These are phyloP conservation scores for Bassia scoparia DNA, from an alignment of 148 eudicot species.

Conservation along the genomic window DNA sequence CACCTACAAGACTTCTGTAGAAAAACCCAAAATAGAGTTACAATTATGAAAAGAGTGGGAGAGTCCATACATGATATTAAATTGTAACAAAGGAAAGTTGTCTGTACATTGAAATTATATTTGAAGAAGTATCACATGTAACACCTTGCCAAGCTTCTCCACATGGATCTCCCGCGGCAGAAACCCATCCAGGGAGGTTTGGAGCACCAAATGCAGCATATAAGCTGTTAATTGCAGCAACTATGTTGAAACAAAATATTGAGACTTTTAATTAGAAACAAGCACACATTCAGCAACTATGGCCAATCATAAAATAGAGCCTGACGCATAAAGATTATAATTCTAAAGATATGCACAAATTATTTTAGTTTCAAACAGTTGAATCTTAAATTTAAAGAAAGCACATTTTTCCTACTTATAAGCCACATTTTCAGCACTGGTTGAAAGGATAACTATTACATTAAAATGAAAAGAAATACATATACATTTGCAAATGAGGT, in stretches of 20 bases:
- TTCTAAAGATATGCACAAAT: neutral
- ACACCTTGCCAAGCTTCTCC: conserved; percentile 85
- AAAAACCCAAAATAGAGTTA: conserved; percentile 10
- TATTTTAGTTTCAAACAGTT: neutral
- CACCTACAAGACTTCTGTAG: conserved; percentile 55
- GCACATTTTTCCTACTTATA: too few species aligned
- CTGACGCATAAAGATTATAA: neutral
- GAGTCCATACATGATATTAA: neutral
- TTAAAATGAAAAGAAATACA: neutral
- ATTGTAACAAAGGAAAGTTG: conserved; percentile 8
- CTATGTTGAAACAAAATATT: conserved; percentile 35
- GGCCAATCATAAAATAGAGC: neutral
- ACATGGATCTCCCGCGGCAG: conserved; percentile 84
- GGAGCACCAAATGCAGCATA: conserved; percentile 79
- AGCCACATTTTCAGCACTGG: too few species aligned
- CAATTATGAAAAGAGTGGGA: neutral
- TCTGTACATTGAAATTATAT: conserved; percentile 65
- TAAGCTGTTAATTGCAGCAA: conserved; percentile 76
- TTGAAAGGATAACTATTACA: neutral
- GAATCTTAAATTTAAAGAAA: neutral
- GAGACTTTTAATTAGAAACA: conserved; percentile 16
- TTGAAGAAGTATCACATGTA: conserved; percentile 42
- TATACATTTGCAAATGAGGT: neutral
- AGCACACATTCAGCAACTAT: neutral
- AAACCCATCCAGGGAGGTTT: conserved; percentile 70